A percentile compares a stretch with the other conserved stretches of the same genome.
Evolutionary conservation across 192 early-diverging fungal species (phyloP).

Genomic region (Funneliformis geosporum): DNA sequence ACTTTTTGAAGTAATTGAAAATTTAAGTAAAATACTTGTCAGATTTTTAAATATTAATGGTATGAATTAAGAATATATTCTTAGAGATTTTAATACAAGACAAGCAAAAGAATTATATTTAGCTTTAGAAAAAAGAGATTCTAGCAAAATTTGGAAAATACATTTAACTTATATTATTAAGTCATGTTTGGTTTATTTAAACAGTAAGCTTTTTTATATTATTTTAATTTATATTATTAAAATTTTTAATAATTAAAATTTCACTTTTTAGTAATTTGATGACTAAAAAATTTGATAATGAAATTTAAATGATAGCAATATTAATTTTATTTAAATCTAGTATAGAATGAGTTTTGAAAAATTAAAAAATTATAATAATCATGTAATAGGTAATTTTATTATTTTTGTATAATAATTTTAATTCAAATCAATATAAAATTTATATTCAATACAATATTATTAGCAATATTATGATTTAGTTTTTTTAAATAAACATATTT

Average conservation of each 20-base stretch:
- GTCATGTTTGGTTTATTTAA: slow-evolving; percentile 1
- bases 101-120: neutral
- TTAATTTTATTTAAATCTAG: too few species aligned
- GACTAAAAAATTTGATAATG: neutral
- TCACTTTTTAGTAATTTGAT: neutral
- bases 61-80: neutral
- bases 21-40: neutral
- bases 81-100: neutral
- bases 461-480: neutral
- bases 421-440: neutral
- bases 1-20: neutral
- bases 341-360: neutral
- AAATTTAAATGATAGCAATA: too few species aligned
- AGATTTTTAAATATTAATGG: neutral
- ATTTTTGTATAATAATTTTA: neutral
- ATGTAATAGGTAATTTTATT: too few species aligned
- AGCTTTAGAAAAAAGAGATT: neutral
- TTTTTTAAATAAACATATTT: neutral
- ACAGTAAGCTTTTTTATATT: neutral
- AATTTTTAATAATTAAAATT: neutral
- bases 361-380: neutral
- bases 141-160: too few species aligned
- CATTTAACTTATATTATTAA: slow-evolving; percentile 18
- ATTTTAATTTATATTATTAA: neutral
- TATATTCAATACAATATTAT: neutral